phyloP scores from a whole-genome alignment of 495 filamentous ascomycete species.

The Xylaria intraflava region DNA sequence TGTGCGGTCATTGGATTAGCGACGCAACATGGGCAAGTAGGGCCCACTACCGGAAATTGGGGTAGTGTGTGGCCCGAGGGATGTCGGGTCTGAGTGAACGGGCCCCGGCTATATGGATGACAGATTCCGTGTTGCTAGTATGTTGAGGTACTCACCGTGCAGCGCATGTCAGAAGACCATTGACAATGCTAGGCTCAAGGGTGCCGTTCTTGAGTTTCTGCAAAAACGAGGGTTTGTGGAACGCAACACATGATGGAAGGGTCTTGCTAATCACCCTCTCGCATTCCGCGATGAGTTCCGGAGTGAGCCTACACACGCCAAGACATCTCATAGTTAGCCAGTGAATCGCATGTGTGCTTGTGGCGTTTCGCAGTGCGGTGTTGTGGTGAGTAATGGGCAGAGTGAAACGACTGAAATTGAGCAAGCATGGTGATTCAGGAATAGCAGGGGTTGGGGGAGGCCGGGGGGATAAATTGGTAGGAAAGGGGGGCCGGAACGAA shows the following conservation, averaged over 20 bases:
- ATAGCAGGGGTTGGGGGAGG: slow-evolving; percentile 20
- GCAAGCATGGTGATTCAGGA: slow-evolving; percentile 6
- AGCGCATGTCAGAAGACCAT: slow-evolving; percentile 42
- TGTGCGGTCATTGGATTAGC: neutral
- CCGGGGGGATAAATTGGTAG: slow-evolving; percentile 19
- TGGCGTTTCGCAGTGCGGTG: neutral
- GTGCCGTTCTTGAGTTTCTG: slow-evolving; percentile 42
- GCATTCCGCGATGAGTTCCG: slow-evolving; percentile 43
- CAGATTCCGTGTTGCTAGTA: no score
- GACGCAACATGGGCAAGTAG: slow-evolving; percentile 3
- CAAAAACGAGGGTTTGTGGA: slow-evolving; percentile 47
- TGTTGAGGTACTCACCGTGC: slow-evolving; percentile 40
- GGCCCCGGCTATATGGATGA: slow-evolving; percentile 9
- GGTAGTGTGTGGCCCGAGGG: slow-evolving; percentile 7
- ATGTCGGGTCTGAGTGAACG: slow-evolving; percentile 4
- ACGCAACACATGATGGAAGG: slow-evolving; percentile 45
- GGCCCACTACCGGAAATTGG: slow-evolving; percentile 13
- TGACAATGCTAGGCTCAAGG: slow-evolving; percentile 42
- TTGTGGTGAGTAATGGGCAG: neutral
- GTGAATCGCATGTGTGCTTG: neutral
- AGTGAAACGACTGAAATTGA: neutral
- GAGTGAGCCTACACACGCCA: slow-evolving; percentile 41
- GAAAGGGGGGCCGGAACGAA: slow-evolving; percentile 18
- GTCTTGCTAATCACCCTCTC: slow-evolving; percentile 46
- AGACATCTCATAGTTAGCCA: slow-evolving; percentile 22